Percentiles rank a stretch among this genome's conserved stretches.
Conservation (phyloP, 169 alveolate genomes). For the Cryptosporidium andersoni region DNA sequence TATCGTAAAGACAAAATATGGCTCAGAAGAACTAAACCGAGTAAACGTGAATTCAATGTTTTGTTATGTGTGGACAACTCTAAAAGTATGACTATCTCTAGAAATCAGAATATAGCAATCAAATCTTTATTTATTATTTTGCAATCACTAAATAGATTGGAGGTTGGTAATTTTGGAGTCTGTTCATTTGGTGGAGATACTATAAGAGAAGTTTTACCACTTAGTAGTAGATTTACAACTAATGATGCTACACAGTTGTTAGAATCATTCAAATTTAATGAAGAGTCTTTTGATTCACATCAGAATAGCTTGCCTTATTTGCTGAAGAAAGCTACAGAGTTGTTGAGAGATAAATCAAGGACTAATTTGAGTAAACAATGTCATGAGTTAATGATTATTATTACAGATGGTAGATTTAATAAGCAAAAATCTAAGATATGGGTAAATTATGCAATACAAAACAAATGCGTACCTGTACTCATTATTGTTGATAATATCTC, state of each 20-base stretch:
- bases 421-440: slow-evolving; percentile 89
- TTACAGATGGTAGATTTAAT: slow-evolving; percentile 97
- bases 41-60: slow-evolving; percentile 94
- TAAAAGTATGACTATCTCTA: slow-evolving; percentile 91
- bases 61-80: slow-evolving; percentile 95
- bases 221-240: slow-evolving; percentile 53
- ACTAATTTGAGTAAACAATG: slow-evolving; percentile 68
- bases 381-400: slow-evolving; percentile 88
- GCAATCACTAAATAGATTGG: slow-evolving; percentile 85
- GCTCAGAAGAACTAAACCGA: slow-evolving; percentile 96
- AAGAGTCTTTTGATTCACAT: slow-evolving; percentile 80
- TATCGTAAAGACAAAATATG: slow-evolving; percentile 98
- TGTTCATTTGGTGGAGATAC: slow-evolving; percentile 77
- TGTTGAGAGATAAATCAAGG: slow-evolving; percentile 72
- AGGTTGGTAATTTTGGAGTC: slow-evolving; percentile 82
- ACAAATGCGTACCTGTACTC: slow-evolving; percentile 86
- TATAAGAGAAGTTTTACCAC: slow-evolving; percentile 72
- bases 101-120: slow-evolving; percentile 87
- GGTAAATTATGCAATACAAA: slow-evolving; percentile 84
- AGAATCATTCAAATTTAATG: slow-evolving; percentile 79
- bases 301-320: slow-evolving; percentile 76
- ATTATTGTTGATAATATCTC: slow-evolving; percentile 87
- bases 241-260: slow-evolving; percentile 72
- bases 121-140: slow-evolving; percentile 84
- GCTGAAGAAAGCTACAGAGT: slow-evolving; percentile 84